A percentile compares a stretch with the other conserved stretches of the same genome.
phyloP scores from a whole-genome alignment of 768 basidiomycete species.

The Tricholoma flavovirens region DNA sequence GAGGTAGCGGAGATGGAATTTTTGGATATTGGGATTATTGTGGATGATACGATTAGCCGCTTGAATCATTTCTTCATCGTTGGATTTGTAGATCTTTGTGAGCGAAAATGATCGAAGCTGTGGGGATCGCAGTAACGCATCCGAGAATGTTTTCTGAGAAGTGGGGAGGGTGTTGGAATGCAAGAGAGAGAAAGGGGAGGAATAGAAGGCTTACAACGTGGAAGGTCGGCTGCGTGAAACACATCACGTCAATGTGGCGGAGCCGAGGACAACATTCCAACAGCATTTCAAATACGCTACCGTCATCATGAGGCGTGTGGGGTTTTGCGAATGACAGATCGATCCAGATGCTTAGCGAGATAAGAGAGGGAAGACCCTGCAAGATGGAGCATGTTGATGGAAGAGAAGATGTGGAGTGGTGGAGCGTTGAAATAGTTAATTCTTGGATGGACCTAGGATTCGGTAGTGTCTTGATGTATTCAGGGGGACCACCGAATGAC shows the following conservation, averaged over 20 bases:
- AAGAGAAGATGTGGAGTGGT: conserved; percentile 27
- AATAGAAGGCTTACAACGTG: conserved; percentile 22
- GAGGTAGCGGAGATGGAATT: conserved; percentile 27
- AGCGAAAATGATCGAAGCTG: conserved; percentile 28
- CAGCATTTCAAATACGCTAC: conserved; percentile 23
- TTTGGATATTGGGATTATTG: conserved; percentile 27
- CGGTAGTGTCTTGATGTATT: conserved; percentile 25
- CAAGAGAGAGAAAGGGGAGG: neutral
- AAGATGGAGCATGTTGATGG: conserved; percentile 26
- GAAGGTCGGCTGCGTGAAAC: conserved; percentile 32
- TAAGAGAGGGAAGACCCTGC: conserved; percentile 22
- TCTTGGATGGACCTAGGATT: conserved; percentile 22
- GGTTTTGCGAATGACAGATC: conserved; percentile 28
- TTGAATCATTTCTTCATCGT: conserved; percentile 29
- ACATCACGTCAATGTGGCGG: conserved; percentile 27
- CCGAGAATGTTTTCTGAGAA: conserved; percentile 27
- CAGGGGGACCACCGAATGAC: conserved; percentile 27
- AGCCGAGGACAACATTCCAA: conserved; percentile 26
- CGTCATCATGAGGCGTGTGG: conserved; percentile 23
- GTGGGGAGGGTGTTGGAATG: neutral
- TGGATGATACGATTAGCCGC: conserved; percentile 24
- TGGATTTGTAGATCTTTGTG: conserved; percentile 30
- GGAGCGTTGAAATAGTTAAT: conserved; percentile 27
- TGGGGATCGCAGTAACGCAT: conserved; percentile 22
- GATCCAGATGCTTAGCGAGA: conserved; percentile 28